Evolutionary conservation across 208 protist genomes (phyloP).

Genomic region (Crithidia fasciculata): DNA sequence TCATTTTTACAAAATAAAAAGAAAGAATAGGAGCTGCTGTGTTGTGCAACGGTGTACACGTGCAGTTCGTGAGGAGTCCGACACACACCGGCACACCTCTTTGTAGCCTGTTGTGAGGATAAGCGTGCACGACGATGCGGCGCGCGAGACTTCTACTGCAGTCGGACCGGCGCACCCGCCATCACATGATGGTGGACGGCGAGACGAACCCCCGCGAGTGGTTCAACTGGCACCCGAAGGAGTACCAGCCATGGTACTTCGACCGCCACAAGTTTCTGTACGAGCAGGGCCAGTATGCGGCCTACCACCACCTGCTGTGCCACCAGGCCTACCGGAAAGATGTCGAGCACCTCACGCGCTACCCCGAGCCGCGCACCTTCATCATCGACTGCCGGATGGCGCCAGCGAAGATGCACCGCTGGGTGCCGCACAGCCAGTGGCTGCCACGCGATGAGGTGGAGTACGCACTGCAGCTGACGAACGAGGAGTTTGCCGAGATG

Average conservation of each 20-base stretch:
- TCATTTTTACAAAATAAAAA: too few species aligned
- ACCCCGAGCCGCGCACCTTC: constrained; percentile 76
- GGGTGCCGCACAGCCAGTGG: constrained; percentile 88
- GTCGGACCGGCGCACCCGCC: constrained; percentile 84
- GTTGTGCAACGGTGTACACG: too few species aligned
- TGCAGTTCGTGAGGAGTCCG: too few species aligned
- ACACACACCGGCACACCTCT: too few species aligned
- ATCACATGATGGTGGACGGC: constrained; percentile 91
- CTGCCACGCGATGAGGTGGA: constrained; percentile 90
- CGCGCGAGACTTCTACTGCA: constrained; percentile 39
- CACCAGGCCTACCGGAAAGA: constrained; percentile 88
- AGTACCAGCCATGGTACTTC: constrained; percentile 94
- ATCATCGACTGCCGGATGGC: constrained; percentile 83
- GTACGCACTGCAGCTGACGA: constrained; percentile 88
- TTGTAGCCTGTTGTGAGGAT: neutral
- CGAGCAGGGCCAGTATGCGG: constrained; percentile 85
- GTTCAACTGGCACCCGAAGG: constrained; percentile 92
- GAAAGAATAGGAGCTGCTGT: too few species aligned
- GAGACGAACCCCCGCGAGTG: constrained; percentile 91
- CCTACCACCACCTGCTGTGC: constrained; percentile 84
- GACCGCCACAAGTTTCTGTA: constrained; percentile 92
- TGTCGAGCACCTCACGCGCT: constrained; percentile 71
- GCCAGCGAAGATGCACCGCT: constrained; percentile 84
- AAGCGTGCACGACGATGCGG: constrained; percentile 26
- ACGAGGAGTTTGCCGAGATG: constrained; percentile 89